Percentiles rank a stretch among this genome's conserved stretches.
phyloP scores from a whole-genome alignment of 2,329 filamentous ascomycete genomes.

The Colletotrichum australisinense region DNA sequence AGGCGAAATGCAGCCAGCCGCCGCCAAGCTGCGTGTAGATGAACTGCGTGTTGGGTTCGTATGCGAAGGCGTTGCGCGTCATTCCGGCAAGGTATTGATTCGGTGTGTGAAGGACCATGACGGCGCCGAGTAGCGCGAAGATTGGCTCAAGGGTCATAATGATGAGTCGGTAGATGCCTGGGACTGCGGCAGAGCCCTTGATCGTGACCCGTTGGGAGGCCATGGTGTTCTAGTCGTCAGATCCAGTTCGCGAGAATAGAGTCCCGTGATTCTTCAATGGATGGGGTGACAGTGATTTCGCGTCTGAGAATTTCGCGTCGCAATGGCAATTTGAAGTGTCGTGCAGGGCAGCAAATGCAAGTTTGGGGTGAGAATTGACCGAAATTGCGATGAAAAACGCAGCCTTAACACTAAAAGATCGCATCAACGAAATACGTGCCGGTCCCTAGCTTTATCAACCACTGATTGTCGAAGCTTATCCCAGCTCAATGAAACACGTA shows the following conservation, averaged over 20 bases:
- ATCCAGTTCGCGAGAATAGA: too few species aligned
- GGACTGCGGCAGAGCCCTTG: conserved; percentile 41
- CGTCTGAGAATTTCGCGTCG: neutral
- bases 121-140: conserved; percentile 44
- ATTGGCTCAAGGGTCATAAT: conserved; percentile 50
- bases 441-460: conserved; percentile 8
- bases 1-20: conserved; percentile 50
- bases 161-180: conserved; percentile 45
- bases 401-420: neutral
- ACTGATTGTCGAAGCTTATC: conserved; percentile 8
- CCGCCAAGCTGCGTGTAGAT: conserved; percentile 46
- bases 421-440: neutral
- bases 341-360: neutral
- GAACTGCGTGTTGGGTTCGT: conserved; percentile 39
- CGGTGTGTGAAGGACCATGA: conserved; percentile 44
- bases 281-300: neutral
- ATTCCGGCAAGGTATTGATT: conserved; percentile 43
- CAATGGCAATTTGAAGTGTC: neutral
- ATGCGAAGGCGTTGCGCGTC: conserved; percentile 40
- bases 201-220: neutral
- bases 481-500: conserved; percentile 17
- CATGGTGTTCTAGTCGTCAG: neutral
- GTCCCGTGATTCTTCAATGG: too few species aligned
- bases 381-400: conserved; percentile 23
- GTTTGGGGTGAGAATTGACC: neutral